Evolutionary conservation across 768 basidiomycete genomes (phyloP).

Genomic region (Mycena indigotica): DNA sequence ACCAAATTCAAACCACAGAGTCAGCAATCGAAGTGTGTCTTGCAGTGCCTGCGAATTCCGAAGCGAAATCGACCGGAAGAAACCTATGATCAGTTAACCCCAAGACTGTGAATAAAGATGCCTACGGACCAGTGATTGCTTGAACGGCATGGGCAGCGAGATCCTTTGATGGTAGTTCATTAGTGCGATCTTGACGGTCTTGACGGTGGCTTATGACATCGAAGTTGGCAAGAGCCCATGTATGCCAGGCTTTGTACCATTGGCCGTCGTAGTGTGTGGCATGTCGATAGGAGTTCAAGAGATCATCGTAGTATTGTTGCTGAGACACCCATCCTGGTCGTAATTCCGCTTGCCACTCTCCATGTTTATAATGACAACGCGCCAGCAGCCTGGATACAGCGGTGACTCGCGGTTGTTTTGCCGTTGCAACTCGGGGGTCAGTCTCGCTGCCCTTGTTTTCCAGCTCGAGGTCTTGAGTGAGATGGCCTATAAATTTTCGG

Average conservation of each 20-base stretch:
- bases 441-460: slow-evolving; percentile 51
- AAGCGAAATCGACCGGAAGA: slow-evolving; percentile 93
- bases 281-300: slow-evolving; percentile 79
- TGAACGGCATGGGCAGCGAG: slow-evolving; percentile 87
- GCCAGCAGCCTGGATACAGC: slow-evolving; percentile 86
- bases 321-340: slow-evolving; percentile 76
- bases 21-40: slow-evolving; percentile 89
- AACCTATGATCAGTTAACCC: slow-evolving; percentile 49
- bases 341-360: slow-evolving; percentile 88
- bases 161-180: slow-evolving; percentile 60
- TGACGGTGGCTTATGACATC: slow-evolving; percentile 84
- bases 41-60: slow-evolving; percentile 90
- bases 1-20: slow-evolving; percentile 98
- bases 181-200: slow-evolving; percentile 51
- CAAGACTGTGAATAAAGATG: background rate
- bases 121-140: slow-evolving; percentile 84
- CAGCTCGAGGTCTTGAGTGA: slow-evolving; percentile 73
- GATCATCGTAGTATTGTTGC: slow-evolving; percentile 70
- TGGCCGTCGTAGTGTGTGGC: slow-evolving; percentile 89
- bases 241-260: slow-evolving; percentile 99
- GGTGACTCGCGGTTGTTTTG: slow-evolving; percentile 56
- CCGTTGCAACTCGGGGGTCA: slow-evolving; percentile 49
- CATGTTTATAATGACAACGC: slow-evolving; percentile 94
- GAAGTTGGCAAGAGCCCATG: slow-evolving; percentile 96
- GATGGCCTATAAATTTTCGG: slow-evolving; percentile 75